Evolutionary conservation across 768 basidiomycete genomes (phyloP), one percentile per base, ranked within the genome.

Genomic region (Hericium coralloides): DNA sequence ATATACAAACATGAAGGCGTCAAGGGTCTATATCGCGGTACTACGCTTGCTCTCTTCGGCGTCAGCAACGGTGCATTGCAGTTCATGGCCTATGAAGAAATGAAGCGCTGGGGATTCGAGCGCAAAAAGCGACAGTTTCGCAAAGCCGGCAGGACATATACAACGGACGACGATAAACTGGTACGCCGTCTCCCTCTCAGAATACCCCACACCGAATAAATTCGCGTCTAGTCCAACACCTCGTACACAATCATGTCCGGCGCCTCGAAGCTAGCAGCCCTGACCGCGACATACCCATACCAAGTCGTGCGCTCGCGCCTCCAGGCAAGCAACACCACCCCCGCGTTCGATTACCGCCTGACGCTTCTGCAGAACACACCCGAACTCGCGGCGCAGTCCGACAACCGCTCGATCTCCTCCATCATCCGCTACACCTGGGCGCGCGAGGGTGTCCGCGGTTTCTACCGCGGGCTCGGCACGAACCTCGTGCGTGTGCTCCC

Each of bases 31-130:
- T 95, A 91, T 68, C 85, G 85, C 55, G 97, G 97, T 1, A 95
- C 94, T 5, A 74, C 82, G 0, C 77, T 99, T 26, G 95, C 91
- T 2, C 77, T 98, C 22, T 79, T 98, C 38, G 97, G 97, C 14
- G 94, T 98, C 58, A 85, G 86, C 68, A 98, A 93, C 64, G 95
- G 97, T 1, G 92, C 94, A 0, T 76, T 97, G 41, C 97, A 98
- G 68, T 99, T 99, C 70, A 91, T 95, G 74, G 82, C 84, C 1
- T 99, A 98, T 67, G 97, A 99, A 67, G 85, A 95, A 70, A 85
- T 99, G 85, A 98, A 98, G 69, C 73, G 78, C 23, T 89, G 91
- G 83, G 85, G 90, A 7, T 90, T 92, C 64, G 86, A 90, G 62
- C 79, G 81, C 59, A 94, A 92, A 70, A 75, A 79, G 60, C 79